Conservation (phyloP, 345 rosid genomes). For the Linum usitatissimum region DNA sequence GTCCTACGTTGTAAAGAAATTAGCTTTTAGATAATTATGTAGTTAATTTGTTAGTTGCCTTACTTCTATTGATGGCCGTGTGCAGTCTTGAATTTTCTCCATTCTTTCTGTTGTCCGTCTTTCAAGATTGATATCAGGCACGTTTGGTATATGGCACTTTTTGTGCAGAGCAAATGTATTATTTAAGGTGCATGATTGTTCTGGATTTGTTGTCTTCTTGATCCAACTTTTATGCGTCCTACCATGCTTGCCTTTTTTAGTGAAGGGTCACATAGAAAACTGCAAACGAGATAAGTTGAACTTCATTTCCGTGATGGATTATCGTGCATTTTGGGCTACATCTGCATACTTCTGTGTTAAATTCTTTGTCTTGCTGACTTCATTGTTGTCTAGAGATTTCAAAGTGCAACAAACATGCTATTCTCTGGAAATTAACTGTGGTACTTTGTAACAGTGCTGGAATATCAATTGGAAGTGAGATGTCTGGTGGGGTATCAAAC, state of each 20-base stretch:
- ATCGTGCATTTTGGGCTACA: neutral
- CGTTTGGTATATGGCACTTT: too few relatives aligned
- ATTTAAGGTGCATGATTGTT: too few relatives aligned
- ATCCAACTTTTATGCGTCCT: too few relatives aligned
- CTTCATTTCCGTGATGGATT: too few relatives aligned
- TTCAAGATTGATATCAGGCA: neutral
- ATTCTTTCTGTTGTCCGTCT: neutral
- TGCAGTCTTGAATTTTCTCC: neutral
- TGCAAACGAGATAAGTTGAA: too few relatives aligned
- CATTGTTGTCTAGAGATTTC: neutral
- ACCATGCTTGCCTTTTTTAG: too few relatives aligned
- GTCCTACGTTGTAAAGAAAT: neutral
- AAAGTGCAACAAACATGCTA: conserved; percentile 4
- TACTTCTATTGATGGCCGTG: neutral
- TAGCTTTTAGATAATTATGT: neutral
- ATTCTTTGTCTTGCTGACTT: neutral
- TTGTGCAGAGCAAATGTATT: too few relatives aligned
- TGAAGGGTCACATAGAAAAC: too few relatives aligned
- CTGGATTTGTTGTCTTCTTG: too few relatives aligned
- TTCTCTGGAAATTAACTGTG: conserved; percentile 13
- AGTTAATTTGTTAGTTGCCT: neutral
- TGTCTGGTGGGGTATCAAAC: conserved; percentile 95
- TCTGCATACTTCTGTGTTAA: neutral
- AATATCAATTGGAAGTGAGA: conserved; percentile 93
- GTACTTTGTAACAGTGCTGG: conserved; percentile 67